Evolutionary conservation across 331 rosid genomes (phyloP).

Genomic region (Quercus lobata): DNA sequence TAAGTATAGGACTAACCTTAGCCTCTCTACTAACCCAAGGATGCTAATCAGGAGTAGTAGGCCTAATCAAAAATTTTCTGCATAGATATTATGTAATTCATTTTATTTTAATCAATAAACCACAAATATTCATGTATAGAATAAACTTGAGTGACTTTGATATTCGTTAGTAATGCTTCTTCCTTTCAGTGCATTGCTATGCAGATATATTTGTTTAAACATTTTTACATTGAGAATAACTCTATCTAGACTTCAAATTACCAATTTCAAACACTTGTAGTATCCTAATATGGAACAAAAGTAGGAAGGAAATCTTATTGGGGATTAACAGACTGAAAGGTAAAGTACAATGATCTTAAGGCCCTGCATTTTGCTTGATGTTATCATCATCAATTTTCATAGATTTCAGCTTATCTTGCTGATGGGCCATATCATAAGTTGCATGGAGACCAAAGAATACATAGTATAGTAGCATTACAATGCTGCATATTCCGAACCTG

Average conservation of each 20-base stretch:
- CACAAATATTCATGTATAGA: neutral
- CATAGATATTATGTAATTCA: neutral
- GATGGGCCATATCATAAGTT: constrained; percentile 72
- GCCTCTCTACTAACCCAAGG: neutral
- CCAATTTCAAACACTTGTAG: neutral
- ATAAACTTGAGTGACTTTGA: neutral
- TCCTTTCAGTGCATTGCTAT: neutral
- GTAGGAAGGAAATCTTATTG: neutral
- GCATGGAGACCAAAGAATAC: constrained; percentile 73
- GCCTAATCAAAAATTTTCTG: neutral
- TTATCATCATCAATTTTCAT: neutral
- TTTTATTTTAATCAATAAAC: neutral
- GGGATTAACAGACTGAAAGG: neutral
- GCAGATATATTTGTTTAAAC: neutral
- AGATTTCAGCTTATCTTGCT: constrained; percentile 24
- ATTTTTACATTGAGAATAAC: neutral
- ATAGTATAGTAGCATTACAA: constrained; percentile 56
- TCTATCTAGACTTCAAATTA: neutral
- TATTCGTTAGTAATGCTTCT: neutral
- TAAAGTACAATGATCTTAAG: constrained; percentile 3
- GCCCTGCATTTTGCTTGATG: constrained; percentile 1
- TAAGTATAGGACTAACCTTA: neutral
- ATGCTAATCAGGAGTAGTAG: neutral
- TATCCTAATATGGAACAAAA: neutral
- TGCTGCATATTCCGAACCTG: constrained; percentile 65